These are phyloP conservation scores for Epicoccum sorghinum DNA, from an alignment of 2,329 filamentous ascomycete species.

Conservation along the genomic window DNA sequence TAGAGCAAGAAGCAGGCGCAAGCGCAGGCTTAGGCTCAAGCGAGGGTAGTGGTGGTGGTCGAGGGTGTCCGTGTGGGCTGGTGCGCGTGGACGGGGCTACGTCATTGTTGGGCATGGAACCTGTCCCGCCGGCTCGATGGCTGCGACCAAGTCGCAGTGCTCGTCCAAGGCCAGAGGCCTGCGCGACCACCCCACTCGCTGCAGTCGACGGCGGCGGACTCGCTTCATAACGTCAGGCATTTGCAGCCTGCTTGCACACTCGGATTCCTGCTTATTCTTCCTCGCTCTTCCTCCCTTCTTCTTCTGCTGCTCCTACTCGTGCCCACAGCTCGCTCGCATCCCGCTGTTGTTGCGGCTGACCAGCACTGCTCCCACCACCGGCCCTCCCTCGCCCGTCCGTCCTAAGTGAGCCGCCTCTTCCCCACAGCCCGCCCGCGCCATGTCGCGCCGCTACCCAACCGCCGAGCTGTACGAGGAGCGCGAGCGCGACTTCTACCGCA, in stretches of 20 bases:
- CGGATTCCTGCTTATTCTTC: not conserved
- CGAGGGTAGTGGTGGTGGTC: not conserved
- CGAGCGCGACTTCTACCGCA: constrained; percentile 57
- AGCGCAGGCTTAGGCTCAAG: too few species aligned
- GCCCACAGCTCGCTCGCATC: not conserved
- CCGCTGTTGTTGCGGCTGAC: constrained; percentile 16
- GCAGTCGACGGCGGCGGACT: constrained; percentile 26
- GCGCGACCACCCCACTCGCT: constrained; percentile 1
- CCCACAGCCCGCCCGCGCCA: constrained; percentile 31
- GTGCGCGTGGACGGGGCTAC: not conserved
- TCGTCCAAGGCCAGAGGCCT: not conserved
- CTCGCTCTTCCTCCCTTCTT: not conserved
- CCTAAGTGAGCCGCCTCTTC: constrained; percentile 16
- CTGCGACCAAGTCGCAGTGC: not conserved
- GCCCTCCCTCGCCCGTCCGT: constrained; percentile 7
- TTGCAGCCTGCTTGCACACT: constrained; percentile 11
- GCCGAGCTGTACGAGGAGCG: constrained; percentile 57
- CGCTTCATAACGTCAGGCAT: constrained; percentile 35
- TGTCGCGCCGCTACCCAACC: constrained; percentile 55
- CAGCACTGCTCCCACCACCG: constrained; percentile 12
- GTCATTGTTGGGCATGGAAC: not conserved
- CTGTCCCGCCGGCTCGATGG: too few species aligned
- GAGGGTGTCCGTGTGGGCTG: not conserved
- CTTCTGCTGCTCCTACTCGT: constrained; percentile 3
- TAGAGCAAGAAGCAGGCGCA: too few species aligned